A percentile compares a stretch with the other conserved stretches of the same genome.
Evolutionary conservation across 78 protist species (phyloP).

Genomic region (Creolimax fragrantissima): DNA sequence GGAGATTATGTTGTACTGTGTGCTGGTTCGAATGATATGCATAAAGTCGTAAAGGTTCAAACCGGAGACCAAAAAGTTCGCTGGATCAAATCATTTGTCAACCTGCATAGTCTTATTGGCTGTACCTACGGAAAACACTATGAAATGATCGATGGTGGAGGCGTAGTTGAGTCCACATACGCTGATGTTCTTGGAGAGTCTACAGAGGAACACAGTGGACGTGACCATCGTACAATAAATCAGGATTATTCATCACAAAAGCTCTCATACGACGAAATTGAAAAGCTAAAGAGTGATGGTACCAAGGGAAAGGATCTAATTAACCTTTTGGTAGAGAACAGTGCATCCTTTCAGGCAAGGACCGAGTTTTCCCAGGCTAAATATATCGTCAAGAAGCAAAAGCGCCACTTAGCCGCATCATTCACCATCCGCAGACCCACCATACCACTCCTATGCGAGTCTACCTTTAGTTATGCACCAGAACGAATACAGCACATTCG

Average conservation of each 20-base stretch:
- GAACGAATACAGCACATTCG: not conserved
- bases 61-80: not conserved
- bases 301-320: not conserved
- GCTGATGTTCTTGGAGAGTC: not conserved
- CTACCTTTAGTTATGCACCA: not conserved
- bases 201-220: not conserved
- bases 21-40: not conserved
- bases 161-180: not conserved
- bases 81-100: not conserved
- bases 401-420: not conserved
- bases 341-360: not conserved
- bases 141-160: not conserved
- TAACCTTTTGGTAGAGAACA: not conserved
- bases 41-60: not conserved
- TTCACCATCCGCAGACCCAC: not conserved
- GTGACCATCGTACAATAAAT: not conserved
- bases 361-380: constrained; percentile 9
- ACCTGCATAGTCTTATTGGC: not conserved
- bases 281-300: not conserved
- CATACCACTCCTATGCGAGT: not conserved
- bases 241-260: not conserved
- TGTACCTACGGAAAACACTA: not conserved
- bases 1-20: not conserved
- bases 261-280: not conserved
- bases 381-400: not conserved